A percentile compares a stretch with the other conserved stretches of the same genome.
Conservation (phyloP, 257 asterid species). For the Solanum raphanifolium region DNA sequence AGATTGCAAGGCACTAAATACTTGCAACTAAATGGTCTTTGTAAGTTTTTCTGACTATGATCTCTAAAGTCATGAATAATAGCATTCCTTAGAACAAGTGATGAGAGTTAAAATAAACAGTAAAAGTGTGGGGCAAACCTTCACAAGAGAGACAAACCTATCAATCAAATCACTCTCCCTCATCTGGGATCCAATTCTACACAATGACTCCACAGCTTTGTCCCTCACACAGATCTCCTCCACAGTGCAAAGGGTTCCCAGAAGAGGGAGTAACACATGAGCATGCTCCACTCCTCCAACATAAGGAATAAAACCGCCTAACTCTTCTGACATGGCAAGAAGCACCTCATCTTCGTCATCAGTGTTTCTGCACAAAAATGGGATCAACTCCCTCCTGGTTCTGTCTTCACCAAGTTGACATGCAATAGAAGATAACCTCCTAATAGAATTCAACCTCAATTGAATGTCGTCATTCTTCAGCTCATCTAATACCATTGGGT, state of each 20-base stretch:
- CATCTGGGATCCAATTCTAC: slow-evolving; percentile 90
- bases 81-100: neutral
- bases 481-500: slow-evolving; percentile 85
- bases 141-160: slow-evolving; percentile 72
- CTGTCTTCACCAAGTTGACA: slow-evolving; percentile 96
- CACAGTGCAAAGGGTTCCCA: slow-evolving; percentile 77
- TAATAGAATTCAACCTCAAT: slow-evolving; percentile 66
- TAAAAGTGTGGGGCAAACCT: slow-evolving; percentile 31
- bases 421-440: slow-evolving; percentile 83
- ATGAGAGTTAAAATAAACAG: neutral
- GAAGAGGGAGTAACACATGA: slow-evolving; percentile 71
- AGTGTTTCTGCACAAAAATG: slow-evolving; percentile 77
- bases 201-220: slow-evolving; percentile 80
- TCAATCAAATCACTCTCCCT: slow-evolving; percentile 80
- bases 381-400: slow-evolving; percentile 81
- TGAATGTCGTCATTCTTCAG: slow-evolving; percentile 90
- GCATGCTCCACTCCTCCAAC: slow-evolving; percentile 95
- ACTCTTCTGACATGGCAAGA: slow-evolving; percentile 91
- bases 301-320: slow-evolving; percentile 81
- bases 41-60: neutral
- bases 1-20: neutral
- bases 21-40: neutral
- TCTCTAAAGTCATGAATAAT: neutral
- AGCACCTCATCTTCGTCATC: slow-evolving; percentile 90
- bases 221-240: slow-evolving; percentile 93